Percentiles rank a stretch among this genome's conserved stretches.
Evolutionary conservation across 78 protist genomes (phyloP).

Genomic region (Dictyostelium capitatum): DNA sequence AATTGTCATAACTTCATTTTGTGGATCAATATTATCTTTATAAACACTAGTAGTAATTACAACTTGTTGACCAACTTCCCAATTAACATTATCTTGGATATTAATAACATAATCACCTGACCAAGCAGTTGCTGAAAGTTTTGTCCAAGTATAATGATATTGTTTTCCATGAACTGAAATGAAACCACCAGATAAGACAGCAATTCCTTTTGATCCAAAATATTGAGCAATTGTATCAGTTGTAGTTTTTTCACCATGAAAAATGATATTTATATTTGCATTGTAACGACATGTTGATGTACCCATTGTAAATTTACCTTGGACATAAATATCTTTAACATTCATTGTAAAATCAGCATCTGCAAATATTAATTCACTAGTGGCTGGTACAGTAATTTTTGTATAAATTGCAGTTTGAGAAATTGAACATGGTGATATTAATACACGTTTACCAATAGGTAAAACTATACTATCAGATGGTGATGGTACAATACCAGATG

Average conservation of each 20-base stretch:
- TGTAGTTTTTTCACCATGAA: too few relatives aligned
- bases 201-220: too few relatives aligned
- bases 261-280: too few relatives aligned
- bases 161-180: too few relatives aligned
- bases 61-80: constrained; percentile 85
- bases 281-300: too few relatives aligned
- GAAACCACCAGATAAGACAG: too few relatives aligned
- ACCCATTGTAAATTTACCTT: constrained; percentile 66
- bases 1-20: constrained; percentile 83
- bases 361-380: constrained; percentile 29
- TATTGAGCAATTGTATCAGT: too few relatives aligned
- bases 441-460: constrained; percentile 40
- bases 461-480: constrained; percentile 30
- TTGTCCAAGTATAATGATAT: too few relatives aligned
- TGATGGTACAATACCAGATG: constrained; percentile 38
- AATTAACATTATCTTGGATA: constrained; percentile 54
- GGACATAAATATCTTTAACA: constrained; percentile 39
- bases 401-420: constrained; percentile 18
- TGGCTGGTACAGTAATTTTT: constrained; percentile 44
- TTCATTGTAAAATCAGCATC: constrained; percentile 41
- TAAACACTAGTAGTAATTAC: constrained; percentile 77
- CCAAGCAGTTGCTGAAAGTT: too few relatives aligned
- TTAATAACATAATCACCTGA: too few relatives aligned
- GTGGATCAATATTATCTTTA: constrained; percentile 40
- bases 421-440: constrained; percentile 64